Evolutionary conservation across 495 filamentous ascomycete genomes (phyloP).

Genomic region (Penicillium longicatenatum): DNA sequence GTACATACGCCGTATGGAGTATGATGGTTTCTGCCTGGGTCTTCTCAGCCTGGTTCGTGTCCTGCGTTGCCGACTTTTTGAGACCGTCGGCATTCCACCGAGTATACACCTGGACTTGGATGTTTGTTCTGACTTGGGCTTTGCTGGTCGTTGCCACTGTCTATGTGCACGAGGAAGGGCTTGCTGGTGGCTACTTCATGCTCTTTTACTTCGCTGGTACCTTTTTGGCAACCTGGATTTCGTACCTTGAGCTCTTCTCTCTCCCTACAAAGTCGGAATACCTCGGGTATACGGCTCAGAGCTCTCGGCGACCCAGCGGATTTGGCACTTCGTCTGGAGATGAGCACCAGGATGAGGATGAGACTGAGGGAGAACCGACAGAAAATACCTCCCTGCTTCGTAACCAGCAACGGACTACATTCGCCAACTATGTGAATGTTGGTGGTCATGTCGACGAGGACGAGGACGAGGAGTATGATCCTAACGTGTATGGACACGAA

Average conservation of each 20-base stretch:
- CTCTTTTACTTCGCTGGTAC: conserved; percentile 76
- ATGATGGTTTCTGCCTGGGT: conserved; percentile 87
- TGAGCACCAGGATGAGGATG: conserved; percentile 42
- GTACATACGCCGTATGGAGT: conserved; percentile 78
- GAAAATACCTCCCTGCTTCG: conserved; percentile 82
- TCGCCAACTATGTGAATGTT: conserved; percentile 65
- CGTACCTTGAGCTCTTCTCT: conserved; percentile 76
- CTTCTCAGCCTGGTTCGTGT: conserved; percentile 79
- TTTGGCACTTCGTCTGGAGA: conserved; percentile 35
- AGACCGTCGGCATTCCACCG: conserved; percentile 87
- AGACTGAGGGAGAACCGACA: conserved; percentile 58
- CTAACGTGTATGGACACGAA: conserved; percentile 69
- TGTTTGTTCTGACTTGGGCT: conserved; percentile 73
- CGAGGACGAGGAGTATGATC: conserved; percentile 37
- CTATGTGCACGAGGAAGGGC: conserved; percentile 65
- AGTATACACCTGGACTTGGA: conserved; percentile 79
- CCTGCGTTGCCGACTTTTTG: conserved; percentile 76
- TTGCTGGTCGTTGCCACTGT: conserved; percentile 73
- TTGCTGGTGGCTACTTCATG: conserved; percentile 80
- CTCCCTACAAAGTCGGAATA: conserved; percentile 72
- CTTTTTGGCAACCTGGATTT: conserved; percentile 73
- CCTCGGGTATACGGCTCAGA: conserved; percentile 35
- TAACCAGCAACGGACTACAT: conserved; percentile 62
- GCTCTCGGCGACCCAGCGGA: conserved; percentile 45
- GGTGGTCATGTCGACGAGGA: conserved; percentile 34